Conservation (phyloP, 768 basidiomycete genomes). For the Lactarius tabidus region DNA sequence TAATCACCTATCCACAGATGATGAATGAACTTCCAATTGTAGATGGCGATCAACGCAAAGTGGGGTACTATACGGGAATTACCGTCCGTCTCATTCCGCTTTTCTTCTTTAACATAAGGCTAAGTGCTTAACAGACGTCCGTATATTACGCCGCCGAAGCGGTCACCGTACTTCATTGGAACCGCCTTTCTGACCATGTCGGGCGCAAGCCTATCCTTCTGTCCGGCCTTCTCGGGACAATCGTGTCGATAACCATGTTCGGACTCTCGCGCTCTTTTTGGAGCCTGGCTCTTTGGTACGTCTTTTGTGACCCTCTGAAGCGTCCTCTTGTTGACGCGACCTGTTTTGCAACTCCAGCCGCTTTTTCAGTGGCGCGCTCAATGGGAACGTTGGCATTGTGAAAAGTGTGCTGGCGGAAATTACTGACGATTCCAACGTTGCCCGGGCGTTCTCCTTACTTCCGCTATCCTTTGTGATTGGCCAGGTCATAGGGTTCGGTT, state of each 20-base stretch:
- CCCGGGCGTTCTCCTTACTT: slow-evolving; percentile 36
- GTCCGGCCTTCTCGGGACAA: slow-evolving; percentile 33
- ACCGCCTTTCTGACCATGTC: slow-evolving; percentile 41
- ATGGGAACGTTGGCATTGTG: slow-evolving; percentile 45
- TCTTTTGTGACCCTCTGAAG: background rate
- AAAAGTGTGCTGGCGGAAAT: slow-evolving; percentile 66
- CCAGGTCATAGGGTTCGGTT: background rate
- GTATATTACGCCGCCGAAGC: slow-evolving; percentile 46
- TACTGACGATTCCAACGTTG: slow-evolving; percentile 56
- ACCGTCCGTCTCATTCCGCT: slow-evolving; percentile 36
- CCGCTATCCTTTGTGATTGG: slow-evolving; percentile 28
- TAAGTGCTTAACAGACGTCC: slow-evolving; percentile 35
- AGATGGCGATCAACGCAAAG: slow-evolving; percentile 40
- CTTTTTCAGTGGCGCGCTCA: background rate
- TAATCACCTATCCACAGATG: slow-evolving; percentile 32
- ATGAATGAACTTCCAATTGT: slow-evolving; percentile 41
- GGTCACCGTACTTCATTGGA: slow-evolving; percentile 44
- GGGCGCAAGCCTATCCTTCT: slow-evolving; percentile 46
- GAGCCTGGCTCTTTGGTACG: slow-evolving; percentile 29
- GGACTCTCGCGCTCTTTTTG: slow-evolving; percentile 35
- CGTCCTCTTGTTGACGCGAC: background rate
- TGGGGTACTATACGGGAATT: slow-evolving; percentile 47
- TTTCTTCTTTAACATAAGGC: background rate
- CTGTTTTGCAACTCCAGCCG: background rate
- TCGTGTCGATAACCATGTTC: slow-evolving; percentile 34